Base-by-base conservation (phyloP, 2,329 filamentous ascomycete genomes). In the Dothidotthia symphoricarpi region DNA sequence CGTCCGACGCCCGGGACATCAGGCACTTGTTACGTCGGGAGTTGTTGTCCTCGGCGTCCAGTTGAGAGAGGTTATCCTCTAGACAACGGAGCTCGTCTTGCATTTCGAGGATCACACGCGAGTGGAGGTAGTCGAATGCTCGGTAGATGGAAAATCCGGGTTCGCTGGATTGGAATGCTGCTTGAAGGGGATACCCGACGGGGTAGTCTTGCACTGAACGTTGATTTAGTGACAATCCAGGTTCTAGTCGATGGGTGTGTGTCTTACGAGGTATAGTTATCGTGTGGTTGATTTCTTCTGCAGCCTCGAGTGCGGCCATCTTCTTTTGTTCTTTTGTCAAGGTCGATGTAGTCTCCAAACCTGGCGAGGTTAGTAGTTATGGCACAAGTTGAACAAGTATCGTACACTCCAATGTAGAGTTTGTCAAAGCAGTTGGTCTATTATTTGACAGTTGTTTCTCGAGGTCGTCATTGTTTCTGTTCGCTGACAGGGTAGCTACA, bases 141-240 rank as follows among this genome's bases (percentile, higher is more conserved):
- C 67, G 56, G 40, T 68, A 69, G 3, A 67, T 54, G 4, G 59
- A 55, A 24, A 59, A 68, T 33, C 54, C 59, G 0, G 42, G 35
- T n/a, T 69, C 66, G 33, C 64, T 66, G 0, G 63, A 55, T 17
- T 61, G 52, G 34, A 68, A 68, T 0, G 56, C 58, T 3, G 66
- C 64, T 4, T 58, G 47, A 1, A 29, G 38, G 2, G 63, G 57
- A 36, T 66, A 67, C 3, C 66, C 66, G 4, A 35, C 15, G 2
- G 60, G 59, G 16, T 51, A 58, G 2, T 51, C 29, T 8, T 65
- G 34, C 28, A 65, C 58, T 61, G 15, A 28, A 2, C 24, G 5
- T 15, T 12, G 9, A 6, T 6, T 35, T 17, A 39, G 30, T 40
- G 24, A 26, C 30, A 13, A 6, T 17, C 13, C 34, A 30, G 3